Conservation (phyloP, 805 yeast genomes). For the Soucietia sequanensis region DNA sequence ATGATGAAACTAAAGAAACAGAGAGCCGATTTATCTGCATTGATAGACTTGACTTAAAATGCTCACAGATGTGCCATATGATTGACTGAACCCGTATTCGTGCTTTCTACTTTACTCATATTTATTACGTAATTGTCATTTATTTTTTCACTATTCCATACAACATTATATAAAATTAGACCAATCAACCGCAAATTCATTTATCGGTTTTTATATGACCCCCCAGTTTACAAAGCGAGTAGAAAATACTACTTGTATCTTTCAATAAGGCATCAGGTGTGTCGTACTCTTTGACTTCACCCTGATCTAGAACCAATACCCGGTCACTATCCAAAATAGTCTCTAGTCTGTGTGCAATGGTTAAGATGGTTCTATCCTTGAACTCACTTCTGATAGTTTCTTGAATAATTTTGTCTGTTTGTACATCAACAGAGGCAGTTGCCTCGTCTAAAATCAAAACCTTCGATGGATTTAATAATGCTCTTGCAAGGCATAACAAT, state of each 20-base stretch:
- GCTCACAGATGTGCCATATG: too few relatives aligned
- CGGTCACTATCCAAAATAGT: constrained; percentile 27
- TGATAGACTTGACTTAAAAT: constrained; percentile 9
- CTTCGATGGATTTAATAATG: constrained; percentile 17
- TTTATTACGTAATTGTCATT: too few relatives aligned
- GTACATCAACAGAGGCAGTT: constrained; percentile 27
- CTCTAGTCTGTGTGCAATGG: constrained; percentile 28
- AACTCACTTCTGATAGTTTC: constrained; percentile 23
- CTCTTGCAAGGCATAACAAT: constrained; percentile 22
- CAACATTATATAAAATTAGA: too few relatives aligned
- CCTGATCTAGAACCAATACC: constrained; percentile 22
- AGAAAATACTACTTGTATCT: constrained; percentile 20
- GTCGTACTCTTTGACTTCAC: constrained; percentile 23
- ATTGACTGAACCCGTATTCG: too few relatives aligned
- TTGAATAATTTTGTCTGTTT: constrained; percentile 27
- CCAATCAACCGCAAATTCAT: neutral
- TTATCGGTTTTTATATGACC: constrained; percentile 11
- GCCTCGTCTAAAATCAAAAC: constrained; percentile 24
- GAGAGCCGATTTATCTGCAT: constrained; percentile 30
- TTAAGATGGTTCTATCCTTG: constrained; percentile 23
- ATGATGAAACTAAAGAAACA: constrained; percentile 25
- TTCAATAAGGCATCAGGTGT: constrained; percentile 23
- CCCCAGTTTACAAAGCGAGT: constrained; percentile 27
- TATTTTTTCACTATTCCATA: too few relatives aligned
- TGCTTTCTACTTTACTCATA: too few relatives aligned